Evolutionary conservation across 2,329 filamentous ascomycete genomes (phyloP), one percentile per base, ranked within the genome.

Genomic region (Microsporum ferrugineum): DNA sequence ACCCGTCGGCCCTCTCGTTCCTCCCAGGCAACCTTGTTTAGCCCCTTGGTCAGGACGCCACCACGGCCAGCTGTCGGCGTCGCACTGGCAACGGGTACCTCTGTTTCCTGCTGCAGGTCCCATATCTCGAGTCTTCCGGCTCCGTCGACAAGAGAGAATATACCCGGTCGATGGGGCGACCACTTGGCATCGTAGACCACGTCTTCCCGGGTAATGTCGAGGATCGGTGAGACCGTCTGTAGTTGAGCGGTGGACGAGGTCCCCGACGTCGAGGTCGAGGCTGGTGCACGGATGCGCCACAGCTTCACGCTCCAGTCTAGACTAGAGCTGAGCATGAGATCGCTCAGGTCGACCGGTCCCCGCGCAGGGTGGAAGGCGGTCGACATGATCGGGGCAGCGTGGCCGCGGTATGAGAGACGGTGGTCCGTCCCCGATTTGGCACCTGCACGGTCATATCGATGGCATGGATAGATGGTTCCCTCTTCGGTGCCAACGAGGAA

Each of bases 401-500:
- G 94, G 38, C 91, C 92, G 66, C 84, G 84, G 77, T 99, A 99
- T 66, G 86, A 87, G 63, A 96, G 86, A 63, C 91, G 86, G 61
- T 87, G 84, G 72, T 99, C 95, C 31, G 96, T 90, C 56, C 94
- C 94, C 3, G 94, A 92, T 78, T 97, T 97, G 65, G 94, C 94
- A 62, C 94, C 94, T 4, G 95, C 94, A 65, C 95, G 89, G 75
- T 99, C 94, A 76, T 99, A 99, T 64, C 94, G 84, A 73, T 99
- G 94, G 71, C 95, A 96, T 0, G 94, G 91, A 75, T 94, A 96
- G 65, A 99, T 96, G 55, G 87, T 87, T 58, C 95, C 95, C 78
- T 99, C 94, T 77, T 99, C 94, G 33, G 91, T 96, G 45, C 95
- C 94, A 38, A 96, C 88, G 2, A 99, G 84, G 80, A 99, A 99